phyloP scores from a whole-genome alignment of 1,139 yeast species.

The Yamadazyma conglobata region DNA sequence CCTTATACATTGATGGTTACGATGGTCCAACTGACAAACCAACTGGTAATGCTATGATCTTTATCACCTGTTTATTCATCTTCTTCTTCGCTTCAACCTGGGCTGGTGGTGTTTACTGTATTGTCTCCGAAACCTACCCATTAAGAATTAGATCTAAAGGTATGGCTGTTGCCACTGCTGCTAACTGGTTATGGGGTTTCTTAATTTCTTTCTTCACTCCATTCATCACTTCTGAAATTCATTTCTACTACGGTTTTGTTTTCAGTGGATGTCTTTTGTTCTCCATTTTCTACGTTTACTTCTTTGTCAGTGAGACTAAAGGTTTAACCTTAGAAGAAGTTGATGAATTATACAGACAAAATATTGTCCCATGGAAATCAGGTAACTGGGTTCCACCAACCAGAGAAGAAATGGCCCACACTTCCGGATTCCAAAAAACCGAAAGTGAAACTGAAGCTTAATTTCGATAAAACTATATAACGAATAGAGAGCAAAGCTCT shows the following conservation, averaged over 20 bases:
- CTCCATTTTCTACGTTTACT: constrained; percentile 38
- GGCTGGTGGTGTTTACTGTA: constrained; percentile 83
- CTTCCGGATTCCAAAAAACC: constrained; percentile 1
- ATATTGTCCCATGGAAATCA: constrained; percentile 46
- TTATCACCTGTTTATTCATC: constrained; percentile 73
- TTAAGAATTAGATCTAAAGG: constrained; percentile 27
- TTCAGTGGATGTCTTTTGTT: constrained; percentile 13
- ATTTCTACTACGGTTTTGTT: constrained; percentile 14
- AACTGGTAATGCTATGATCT: constrained; percentile 73
- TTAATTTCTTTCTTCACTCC: constrained; percentile 35
- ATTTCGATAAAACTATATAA: too few relatives aligned
- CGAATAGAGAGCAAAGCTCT: too few relatives aligned
- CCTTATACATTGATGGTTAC: constrained; percentile 54
- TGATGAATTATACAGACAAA: constrained; percentile 34
- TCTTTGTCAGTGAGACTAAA: constrained; percentile 46
- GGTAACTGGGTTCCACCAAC: constrained; percentile 43
- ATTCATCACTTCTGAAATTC: constrained; percentile 19
- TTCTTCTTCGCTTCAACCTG: constrained; percentile 83
- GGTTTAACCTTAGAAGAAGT: constrained; percentile 45
- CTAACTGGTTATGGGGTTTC: constrained; percentile 40
- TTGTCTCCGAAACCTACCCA: constrained; percentile 37
- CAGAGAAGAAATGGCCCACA: constrained; percentile 19
- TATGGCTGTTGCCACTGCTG: constrained; percentile 34
- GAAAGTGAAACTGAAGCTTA: too few relatives aligned
- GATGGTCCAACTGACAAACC: constrained; percentile 34